These are phyloP conservation scores for Chrysoporthe cubensis DNA, from an alignment of 2,329 filamentous ascomycete genomes.

Conservation along the genomic window DNA sequence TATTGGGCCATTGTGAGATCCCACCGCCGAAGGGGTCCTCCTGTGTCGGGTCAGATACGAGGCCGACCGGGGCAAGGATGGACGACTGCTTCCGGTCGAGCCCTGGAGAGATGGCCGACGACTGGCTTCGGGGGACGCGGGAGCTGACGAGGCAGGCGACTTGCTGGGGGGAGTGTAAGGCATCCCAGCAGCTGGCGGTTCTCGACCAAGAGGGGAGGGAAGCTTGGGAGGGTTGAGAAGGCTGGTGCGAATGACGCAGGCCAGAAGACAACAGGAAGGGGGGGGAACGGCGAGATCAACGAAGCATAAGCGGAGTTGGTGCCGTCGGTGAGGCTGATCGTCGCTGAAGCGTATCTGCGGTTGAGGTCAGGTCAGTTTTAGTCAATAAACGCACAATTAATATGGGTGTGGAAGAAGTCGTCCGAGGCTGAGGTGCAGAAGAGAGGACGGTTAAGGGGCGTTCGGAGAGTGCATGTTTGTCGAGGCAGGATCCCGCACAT, in stretches of 20 bases:
- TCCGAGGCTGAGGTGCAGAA: neutral
- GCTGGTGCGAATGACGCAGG: neutral
- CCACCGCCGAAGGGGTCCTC: slow-evolving; percentile 55
- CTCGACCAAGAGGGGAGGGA: slow-evolving; percentile 22
- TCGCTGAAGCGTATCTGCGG: slow-evolving; percentile 30
- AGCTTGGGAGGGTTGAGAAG: slow-evolving; percentile 11
- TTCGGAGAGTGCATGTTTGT: neutral
- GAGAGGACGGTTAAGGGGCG: neutral
- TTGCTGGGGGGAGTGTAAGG: slow-evolving; percentile 84
- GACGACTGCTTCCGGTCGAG: slow-evolving; percentile 47
- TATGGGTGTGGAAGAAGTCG: neutral
- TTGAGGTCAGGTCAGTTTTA: neutral
- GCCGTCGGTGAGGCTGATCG: slow-evolving; percentile 23
- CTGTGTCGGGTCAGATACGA: slow-evolving; percentile 69
- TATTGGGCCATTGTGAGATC: slow-evolving; percentile 37
- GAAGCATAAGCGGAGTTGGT: slow-evolving; percentile 20
- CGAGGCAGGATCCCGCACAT: neutral
- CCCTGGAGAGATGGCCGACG: slow-evolving; percentile 61
- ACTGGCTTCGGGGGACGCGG: slow-evolving; percentile 60
- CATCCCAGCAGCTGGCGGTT: slow-evolving; percentile 59
- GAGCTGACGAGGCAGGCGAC: slow-evolving; percentile 63
- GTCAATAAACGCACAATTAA: neutral
- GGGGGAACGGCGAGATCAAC: slow-evolving; percentile 5
- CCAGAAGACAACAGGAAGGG: neutral
- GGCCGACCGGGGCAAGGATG: slow-evolving; percentile 64